Evolutionary conservation across 768 basidiomycete genomes (phyloP).

Genomic region (Mycena amicta): DNA sequence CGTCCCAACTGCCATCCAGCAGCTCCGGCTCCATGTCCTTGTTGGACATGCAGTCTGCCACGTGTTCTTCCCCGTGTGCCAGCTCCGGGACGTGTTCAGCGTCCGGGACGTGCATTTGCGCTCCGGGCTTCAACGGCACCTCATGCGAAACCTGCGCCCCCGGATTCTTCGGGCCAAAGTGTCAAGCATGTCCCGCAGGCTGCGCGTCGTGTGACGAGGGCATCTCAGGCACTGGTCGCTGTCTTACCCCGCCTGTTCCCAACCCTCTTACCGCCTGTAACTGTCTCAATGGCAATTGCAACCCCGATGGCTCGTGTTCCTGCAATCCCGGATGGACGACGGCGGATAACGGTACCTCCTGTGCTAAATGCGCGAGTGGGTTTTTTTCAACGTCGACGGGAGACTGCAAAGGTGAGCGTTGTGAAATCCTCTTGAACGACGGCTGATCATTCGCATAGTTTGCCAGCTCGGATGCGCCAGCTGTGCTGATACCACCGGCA

Average conservation of each 20-base stretch:
- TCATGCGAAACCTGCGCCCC: constrained; percentile 78
- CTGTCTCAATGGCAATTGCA: constrained; percentile 81
- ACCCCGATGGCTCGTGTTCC: constrained; percentile 64
- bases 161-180: constrained; percentile 77
- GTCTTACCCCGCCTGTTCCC: constrained; percentile 51
- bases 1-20: constrained; percentile 63
- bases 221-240: constrained; percentile 74
- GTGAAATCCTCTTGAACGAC: not conserved
- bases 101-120: constrained; percentile 72
- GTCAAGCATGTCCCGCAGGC: constrained; percentile 67
- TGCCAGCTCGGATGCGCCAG: constrained; percentile 73
- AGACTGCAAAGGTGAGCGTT: constrained; percentile 66
- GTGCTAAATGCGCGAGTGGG: constrained; percentile 71
- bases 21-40: constrained; percentile 55
- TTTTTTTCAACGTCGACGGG: constrained; percentile 74
- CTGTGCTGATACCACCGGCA: constrained; percentile 69
- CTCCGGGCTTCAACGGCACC: constrained; percentile 72
- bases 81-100: constrained; percentile 72
- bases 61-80: constrained; percentile 78
- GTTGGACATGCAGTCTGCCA: constrained; percentile 70
- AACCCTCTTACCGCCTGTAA: constrained; percentile 72
- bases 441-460: constrained; percentile 50
- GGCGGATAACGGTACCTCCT: constrained; percentile 71
- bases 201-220: constrained; percentile 80
- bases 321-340: constrained; percentile 81